phyloP scores from a whole-genome alignment of 352 stramenopile genomes.

The Thalassiosira allenii region DNA sequence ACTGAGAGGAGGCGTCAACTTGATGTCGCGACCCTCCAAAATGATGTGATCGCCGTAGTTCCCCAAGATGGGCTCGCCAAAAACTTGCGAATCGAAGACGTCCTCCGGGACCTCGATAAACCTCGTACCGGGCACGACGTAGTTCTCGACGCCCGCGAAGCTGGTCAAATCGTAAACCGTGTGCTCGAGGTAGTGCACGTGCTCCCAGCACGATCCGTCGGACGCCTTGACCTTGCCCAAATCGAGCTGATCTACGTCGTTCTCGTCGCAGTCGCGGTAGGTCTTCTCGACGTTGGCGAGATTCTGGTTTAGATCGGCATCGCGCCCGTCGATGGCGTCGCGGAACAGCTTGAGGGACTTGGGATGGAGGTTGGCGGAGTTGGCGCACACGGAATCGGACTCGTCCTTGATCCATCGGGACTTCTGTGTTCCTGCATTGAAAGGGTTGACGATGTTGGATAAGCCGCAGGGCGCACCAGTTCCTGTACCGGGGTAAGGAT shows the following conservation, averaged over 20 bases:
- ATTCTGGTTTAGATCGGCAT: slow-evolving; percentile 8
- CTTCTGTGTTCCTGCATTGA: not conserved
- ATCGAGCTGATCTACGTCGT: slow-evolving; percentile 15
- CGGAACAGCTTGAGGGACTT: not conserved
- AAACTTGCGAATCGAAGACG: slow-evolving; percentile 17
- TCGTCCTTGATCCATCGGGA: slow-evolving; percentile 7
- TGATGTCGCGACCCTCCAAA: slow-evolving; percentile 11
- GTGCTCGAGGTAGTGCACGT: slow-evolving; percentile 20
- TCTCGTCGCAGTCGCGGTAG: not conserved
- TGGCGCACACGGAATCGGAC: not conserved
- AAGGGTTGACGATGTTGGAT: too few relatives aligned
- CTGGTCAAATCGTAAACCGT: slow-evolving; percentile 16
- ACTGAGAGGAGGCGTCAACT: slow-evolving; percentile 11
- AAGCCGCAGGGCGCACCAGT: not conserved
- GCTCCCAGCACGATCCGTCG: slow-evolving; percentile 22
- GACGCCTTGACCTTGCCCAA: slow-evolving; percentile 4
- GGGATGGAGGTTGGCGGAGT: not conserved
- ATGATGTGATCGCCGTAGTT: slow-evolving; percentile 45
- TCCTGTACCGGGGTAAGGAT: too few relatives aligned
- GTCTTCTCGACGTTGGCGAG: not conserved
- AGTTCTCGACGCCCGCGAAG: slow-evolving; percentile 26
- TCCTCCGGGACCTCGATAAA: too few relatives aligned
- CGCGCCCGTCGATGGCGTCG: slow-evolving; percentile 9
- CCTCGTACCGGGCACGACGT: slow-evolving; percentile 1
- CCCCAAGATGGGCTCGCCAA: slow-evolving; percentile 17